Base-by-base conservation (phyloP, 768 basidiomycete genomes). In the Xerocomus spinulosus region DNA sequence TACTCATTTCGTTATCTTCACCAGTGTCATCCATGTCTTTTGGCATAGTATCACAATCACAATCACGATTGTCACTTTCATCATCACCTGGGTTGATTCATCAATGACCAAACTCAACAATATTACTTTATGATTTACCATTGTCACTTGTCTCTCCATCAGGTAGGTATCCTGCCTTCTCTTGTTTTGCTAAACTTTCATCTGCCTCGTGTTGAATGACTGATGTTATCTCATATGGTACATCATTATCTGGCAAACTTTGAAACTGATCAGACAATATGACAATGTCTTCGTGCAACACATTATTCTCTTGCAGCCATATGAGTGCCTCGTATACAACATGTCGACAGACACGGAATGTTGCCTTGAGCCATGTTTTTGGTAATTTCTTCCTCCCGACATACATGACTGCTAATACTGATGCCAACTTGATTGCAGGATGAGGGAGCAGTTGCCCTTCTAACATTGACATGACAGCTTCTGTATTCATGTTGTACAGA, bases 241-340 rank as follows among this genome's bases (percentile, higher is more conserved):
- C 51, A 1, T 48, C 62, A 37, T 71, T 57, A 15, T 61, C 61
- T 0, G 72, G 72, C 1, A 73, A 46, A 5, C 37, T 21, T 0
- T 18, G 4, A 10, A 74, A 26, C 0, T 46, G 41, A 28, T 47
- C 55, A 4, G 46, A 42, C 34, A 50, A 61, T 17, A 63, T 63
- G 0, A 42, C 40, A 35, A 66, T 62, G 17, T 56, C 52, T 13
- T 21, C 9, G 40, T 69, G 71, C 5, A 61, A 14, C 0, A 46
- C 40, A 40, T 71, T 70, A 52, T 71, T 50, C 0, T 0, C n/a
- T 43, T 68, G 68, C 38, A 71, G 42, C 69, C 70, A 72, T 0
- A 51, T n/a, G 0, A 75, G 46, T 0, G 65, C 68, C 1, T 62
- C 38, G 14, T 44, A 48, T 18, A 73, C 42, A 0, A 42, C 8